Base-by-base conservation (phyloP, 164 flowering plant genomes). In the Chimonanthus salicifolius region DNA sequence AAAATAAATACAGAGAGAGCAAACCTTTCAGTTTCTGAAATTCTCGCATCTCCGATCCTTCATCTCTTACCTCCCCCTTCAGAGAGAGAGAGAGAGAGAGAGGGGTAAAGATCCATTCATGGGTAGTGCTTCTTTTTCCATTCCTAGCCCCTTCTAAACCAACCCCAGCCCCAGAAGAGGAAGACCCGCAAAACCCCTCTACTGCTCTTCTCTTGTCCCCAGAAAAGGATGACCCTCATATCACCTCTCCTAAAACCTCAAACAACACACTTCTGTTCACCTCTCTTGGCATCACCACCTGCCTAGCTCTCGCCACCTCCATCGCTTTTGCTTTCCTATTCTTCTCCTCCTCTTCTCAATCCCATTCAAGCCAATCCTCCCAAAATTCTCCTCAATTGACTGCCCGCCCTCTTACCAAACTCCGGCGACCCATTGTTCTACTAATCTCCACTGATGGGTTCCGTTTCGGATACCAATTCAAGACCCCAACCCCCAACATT, bases 391-490 rank as follows among this genome's bases (percentile, higher is more conserved):
- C 2, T 15, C 11, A 49, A 9, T 65, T 51, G 4, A 11, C 48
- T n/a, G 47, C 73, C 43, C 71, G 77, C 47, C 68, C 68, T 1
- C 72, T 75, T 15, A 20, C 49, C 44, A 68, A 77, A 48, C 80
- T 80, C 13, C 9, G 45, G 11, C 68, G 51, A 43, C 80, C 83
- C n/a, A 73, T 70, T 11, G 78, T 80, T 4, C 43, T 80, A 58
- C n/a, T 80, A 5, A 73, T 78, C 21, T 80, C 83, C 63, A 72
- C 80, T 6, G 80, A 80, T 49, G 83, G 83, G 21, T 80, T 80
- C 51, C 77, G 83, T 11, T 80, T 80, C 49, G 83, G 83, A 2
- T 80, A 78, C 70, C 83, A 80, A 64, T 80, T 75, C 78, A 80
- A 80, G 54, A 70, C 80, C 50, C 72, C 71, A 33, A 78, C 78